Conservation (phyloP, 2,329 filamentous ascomycete species). For the Sordariomycetes sp. region DNA sequence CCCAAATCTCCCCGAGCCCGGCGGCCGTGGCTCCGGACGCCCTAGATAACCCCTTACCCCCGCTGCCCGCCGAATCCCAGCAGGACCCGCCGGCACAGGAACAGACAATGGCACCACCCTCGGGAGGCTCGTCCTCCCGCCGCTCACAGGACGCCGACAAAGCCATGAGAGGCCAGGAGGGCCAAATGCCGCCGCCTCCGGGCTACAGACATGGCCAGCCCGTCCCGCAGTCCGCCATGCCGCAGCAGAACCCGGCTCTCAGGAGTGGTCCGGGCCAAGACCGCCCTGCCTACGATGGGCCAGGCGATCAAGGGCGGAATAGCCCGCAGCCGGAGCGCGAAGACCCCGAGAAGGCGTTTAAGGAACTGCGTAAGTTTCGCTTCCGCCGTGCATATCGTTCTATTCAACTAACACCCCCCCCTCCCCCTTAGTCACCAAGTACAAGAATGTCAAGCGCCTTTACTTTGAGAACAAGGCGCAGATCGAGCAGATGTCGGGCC, state of each 20-base stretch:
- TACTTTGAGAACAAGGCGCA: slow-evolving; percentile 94
- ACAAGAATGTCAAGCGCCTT: slow-evolving; percentile 94
- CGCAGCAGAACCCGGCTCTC: neutral
- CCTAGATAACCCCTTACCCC: slow-evolving; percentile 1
- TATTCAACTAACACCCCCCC: slow-evolving; percentile 18
- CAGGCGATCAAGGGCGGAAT: slow-evolving; percentile 39
- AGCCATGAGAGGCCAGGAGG: slow-evolving; percentile 13
- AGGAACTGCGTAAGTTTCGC: slow-evolving; percentile 39
- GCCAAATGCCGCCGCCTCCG: slow-evolving; percentile 2
- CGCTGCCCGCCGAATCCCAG: slow-evolving; percentile 15
- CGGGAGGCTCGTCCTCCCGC: slow-evolving; percentile 29
- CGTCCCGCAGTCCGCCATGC: neutral
- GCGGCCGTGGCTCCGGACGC: slow-evolving; percentile 9
- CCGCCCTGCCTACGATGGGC: slow-evolving; percentile 25
- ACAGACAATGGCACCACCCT: slow-evolving; percentile 36
- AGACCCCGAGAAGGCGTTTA: slow-evolving; percentile 43
- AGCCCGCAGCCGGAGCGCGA: slow-evolving; percentile 44
- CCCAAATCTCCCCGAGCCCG: slow-evolving; percentile 26
- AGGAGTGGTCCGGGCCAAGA: slow-evolving; percentile 1
- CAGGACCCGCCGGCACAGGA: slow-evolving; percentile 13
- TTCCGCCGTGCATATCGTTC: neutral
- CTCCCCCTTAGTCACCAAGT: slow-evolving; percentile 91
- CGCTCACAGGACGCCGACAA: slow-evolving; percentile 40
- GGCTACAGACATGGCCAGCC: neutral
- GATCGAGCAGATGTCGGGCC: slow-evolving; percentile 75